Conservation (phyloP, 2,329 filamentous ascomycete species). For the Ophiostoma populinum region DNA sequence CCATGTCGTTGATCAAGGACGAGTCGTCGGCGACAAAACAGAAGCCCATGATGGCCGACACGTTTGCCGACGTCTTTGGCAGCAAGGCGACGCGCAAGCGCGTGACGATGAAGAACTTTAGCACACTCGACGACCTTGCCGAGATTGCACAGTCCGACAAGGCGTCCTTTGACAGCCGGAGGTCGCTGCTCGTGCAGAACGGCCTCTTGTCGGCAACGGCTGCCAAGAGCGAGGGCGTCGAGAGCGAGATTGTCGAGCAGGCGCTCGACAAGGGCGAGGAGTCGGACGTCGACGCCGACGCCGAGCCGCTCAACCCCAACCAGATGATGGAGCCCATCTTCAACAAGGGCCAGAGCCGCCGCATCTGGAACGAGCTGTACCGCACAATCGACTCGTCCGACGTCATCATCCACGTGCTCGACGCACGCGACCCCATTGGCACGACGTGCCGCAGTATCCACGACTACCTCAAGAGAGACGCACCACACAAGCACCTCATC, state of each 20-base stretch:
- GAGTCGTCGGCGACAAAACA: constrained; percentile 48
- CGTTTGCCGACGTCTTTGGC: constrained; percentile 80
- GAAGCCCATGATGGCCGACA: constrained; percentile 20
- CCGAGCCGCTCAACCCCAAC: constrained; percentile 22
- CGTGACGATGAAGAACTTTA: constrained; percentile 50
- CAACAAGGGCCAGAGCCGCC: constrained; percentile 83
- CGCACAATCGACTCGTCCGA: constrained; percentile 82
- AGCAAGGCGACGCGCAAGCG: constrained; percentile 86
- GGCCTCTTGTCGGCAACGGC: constrained; percentile 38
- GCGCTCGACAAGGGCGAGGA: constrained; percentile 23
- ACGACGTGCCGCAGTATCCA: constrained; percentile 82
- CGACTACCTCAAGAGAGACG: constrained; percentile 85
- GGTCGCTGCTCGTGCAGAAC: constrained; percentile 46
- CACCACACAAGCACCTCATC: constrained; percentile 86
- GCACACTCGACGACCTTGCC: constrained; percentile 66
- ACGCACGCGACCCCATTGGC: constrained; percentile 76
- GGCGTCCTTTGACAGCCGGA: constrained; percentile 61
- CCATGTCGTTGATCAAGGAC: constrained; percentile 85
- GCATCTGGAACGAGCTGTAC: constrained; percentile 84
- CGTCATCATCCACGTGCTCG: constrained; percentile 86
- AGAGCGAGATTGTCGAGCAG: neutral
- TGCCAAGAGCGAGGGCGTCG: constrained; percentile 41
- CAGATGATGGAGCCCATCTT: constrained; percentile 71
- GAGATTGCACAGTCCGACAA: constrained; percentile 66
- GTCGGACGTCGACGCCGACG: constrained; percentile 8